Conservation (phyloP, 345 rosid species). For the Linum lewisii region DNA sequence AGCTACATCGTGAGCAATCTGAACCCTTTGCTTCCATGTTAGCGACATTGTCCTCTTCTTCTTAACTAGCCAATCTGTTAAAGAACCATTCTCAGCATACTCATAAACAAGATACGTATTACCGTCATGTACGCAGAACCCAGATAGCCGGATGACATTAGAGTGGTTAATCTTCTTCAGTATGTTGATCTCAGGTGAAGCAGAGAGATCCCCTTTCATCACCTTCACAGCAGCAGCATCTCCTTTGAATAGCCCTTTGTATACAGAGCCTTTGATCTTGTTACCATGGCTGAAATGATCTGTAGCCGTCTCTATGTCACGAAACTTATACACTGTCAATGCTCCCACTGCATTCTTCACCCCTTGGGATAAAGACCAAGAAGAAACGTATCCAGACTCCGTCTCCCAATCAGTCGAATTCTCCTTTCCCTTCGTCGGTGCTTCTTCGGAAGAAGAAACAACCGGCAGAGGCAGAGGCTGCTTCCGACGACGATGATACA, state of each 20-base stretch:
- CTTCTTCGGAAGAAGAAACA: neutral
- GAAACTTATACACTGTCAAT: conserved; percentile 48
- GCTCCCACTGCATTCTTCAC: conserved; percentile 48
- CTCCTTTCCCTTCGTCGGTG: neutral
- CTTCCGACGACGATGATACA: neutral
- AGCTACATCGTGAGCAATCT: conserved; percentile 55
- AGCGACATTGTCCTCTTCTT: conserved; percentile 10
- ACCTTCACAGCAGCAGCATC: conserved; percentile 75
- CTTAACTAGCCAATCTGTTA: conserved; percentile 41
- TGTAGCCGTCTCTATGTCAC: conserved; percentile 53
- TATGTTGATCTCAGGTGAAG: conserved; percentile 48
- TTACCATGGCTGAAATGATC: conserved; percentile 43
- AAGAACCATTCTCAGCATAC: conserved; percentile 58
- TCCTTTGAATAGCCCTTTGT: conserved; percentile 52
- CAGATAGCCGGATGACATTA: conserved; percentile 75
- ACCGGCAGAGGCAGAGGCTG: neutral
- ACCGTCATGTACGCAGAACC: conserved; percentile 67
- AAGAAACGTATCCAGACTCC: conserved; percentile 14
- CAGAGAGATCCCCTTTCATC: conserved; percentile 67
- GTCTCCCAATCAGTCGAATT: conserved; percentile 2
- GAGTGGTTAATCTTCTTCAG: conserved; percentile 71
- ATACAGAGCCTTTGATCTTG: conserved; percentile 59
- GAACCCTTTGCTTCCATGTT: conserved; percentile 81
- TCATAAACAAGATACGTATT: conserved; percentile 77
- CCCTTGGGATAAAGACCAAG: conserved; percentile 41